A percentile compares a stretch with the other conserved stretches of the same genome.
Evolutionary conservation across 208 protist species (phyloP).

Genomic region (Leishmania arabica): DNA sequence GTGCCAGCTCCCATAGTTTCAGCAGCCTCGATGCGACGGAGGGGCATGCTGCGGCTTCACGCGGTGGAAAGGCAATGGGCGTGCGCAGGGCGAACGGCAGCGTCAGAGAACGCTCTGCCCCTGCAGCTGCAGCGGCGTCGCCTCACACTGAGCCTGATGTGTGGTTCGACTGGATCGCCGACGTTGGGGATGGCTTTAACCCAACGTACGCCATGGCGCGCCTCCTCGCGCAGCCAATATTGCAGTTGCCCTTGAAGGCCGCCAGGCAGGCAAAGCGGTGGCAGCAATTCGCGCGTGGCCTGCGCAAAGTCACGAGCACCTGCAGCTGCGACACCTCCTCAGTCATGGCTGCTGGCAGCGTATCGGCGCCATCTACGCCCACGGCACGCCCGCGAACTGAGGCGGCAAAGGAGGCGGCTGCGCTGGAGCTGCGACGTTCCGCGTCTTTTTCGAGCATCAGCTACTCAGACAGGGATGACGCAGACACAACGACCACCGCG

Average conservation of each 20-base stretch:
- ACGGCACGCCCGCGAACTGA: too few relatives aligned
- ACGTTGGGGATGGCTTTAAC: slow-evolving; percentile 91
- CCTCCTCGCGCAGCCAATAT: slow-evolving; percentile 60
- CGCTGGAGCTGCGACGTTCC: background rate
- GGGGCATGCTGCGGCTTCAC: background rate
- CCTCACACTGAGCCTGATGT: slow-evolving; percentile 38
- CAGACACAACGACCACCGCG: background rate
- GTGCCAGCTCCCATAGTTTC: background rate
- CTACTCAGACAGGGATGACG: background rate
- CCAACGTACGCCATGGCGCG: slow-evolving; percentile 87
- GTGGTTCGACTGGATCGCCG: slow-evolving; percentile 89
- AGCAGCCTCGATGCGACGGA: background rate
- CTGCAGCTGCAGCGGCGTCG: background rate
- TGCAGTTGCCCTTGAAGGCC: slow-evolving; percentile 27
- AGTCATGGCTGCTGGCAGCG: background rate
- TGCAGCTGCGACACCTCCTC: background rate
- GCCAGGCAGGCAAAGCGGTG: background rate
- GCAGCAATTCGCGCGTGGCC: background rate
- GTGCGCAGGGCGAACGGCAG: background rate
- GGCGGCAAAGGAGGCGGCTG: background rate
- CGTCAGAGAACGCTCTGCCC: background rate
- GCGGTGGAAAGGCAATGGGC: background rate
- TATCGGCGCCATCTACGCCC: background rate
- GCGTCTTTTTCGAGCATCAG: background rate
- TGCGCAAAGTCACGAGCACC: background rate